phyloP scores from a whole-genome alignment of 192 early-diverging fungal species.

The Podila verticillata region DNA sequence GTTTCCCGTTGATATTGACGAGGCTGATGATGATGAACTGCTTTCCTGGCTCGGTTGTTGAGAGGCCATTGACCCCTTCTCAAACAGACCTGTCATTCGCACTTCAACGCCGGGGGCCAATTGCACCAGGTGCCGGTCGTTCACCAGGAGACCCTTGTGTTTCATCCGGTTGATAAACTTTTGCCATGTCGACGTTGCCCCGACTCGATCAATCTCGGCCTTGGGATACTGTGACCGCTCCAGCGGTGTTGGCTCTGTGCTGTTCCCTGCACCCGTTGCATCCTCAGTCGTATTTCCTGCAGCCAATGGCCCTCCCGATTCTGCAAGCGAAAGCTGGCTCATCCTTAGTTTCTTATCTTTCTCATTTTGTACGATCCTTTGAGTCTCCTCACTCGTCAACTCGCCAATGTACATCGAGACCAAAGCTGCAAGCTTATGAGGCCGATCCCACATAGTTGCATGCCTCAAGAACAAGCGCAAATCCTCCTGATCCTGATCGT shows the following conservation, averaged over 20 bases:
- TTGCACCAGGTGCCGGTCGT: too few species aligned
- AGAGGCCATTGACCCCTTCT: too few species aligned
- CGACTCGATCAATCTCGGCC: neutral
- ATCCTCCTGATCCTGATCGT: conserved; percentile 14
- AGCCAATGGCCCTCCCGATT: too few species aligned
- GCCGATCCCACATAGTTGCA: conserved; percentile 18
- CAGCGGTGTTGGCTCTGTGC: neutral
- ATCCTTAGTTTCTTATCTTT: too few species aligned
- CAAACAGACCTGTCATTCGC: too few species aligned
- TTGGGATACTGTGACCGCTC: neutral
- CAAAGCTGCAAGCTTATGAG: neutral
- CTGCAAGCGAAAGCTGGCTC: too few species aligned
- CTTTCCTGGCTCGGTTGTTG: too few species aligned
- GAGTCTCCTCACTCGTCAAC: too few species aligned
- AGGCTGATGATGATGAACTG: too few species aligned
- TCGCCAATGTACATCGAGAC: neutral
- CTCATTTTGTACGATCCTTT: too few species aligned
- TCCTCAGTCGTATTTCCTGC: neutral
- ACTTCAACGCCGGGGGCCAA: too few species aligned
- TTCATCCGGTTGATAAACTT: neutral
- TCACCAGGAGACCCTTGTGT: neutral
- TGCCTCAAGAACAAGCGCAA: conserved; percentile 24
- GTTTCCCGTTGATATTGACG: too few species aligned
- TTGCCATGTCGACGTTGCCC: neutral
- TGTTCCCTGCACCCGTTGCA: neutral